Base-by-base conservation (phyloP, 2,329 filamentous ascomycete genomes). In the Monosporascus cannonballus region DNA sequence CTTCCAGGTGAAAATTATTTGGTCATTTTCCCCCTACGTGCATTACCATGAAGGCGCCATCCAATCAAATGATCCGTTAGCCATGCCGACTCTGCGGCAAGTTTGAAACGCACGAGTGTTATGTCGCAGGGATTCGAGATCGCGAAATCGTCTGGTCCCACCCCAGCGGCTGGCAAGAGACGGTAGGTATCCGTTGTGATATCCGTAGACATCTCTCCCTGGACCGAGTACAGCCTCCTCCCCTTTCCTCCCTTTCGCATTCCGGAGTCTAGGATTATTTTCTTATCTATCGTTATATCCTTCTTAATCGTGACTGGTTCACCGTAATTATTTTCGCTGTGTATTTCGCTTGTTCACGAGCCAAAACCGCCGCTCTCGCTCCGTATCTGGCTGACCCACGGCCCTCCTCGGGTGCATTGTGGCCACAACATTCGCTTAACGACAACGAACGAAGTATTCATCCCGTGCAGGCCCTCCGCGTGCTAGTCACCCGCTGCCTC, bases 81-180 rank as follows among this genome's bases (percentile, higher is more conserved):
- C 52, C 46, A 53, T 51, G 58, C 61, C 51, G 48, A 70, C 61
- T 72, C 68, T 74, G 71, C 59, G 61, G 65, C 75, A 77, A 59
- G 52, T 63, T 69, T 78, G 76, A 78, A 78, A 78, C 76, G 59
- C 56, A 53, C 50, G 62, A 64, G 66, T 69, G 65, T 67, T 61
- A 63, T 69, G 66, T 65, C 62, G 61, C 63, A 62, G 60, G 61
- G 61, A 55, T 60, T 50, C 42, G 24, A 42, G 39, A 51, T 54
- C 60, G 54, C 59, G 58, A 45, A 54, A 47, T 51, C 51, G 52
- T 14, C 30, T 56, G 57, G 25, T 53, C 36, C 11, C 54, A 37
- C 37, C 48, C 42, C 24, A 49, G 47, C 54, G 53, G 48, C 50
- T 39, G 49, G 42, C 24, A n/a, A 25, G 42, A 11, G 11, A 18